Conservation (phyloP, 1,284 basidiomycete genomes). For the Chondrostereum purpureum region DNA sequence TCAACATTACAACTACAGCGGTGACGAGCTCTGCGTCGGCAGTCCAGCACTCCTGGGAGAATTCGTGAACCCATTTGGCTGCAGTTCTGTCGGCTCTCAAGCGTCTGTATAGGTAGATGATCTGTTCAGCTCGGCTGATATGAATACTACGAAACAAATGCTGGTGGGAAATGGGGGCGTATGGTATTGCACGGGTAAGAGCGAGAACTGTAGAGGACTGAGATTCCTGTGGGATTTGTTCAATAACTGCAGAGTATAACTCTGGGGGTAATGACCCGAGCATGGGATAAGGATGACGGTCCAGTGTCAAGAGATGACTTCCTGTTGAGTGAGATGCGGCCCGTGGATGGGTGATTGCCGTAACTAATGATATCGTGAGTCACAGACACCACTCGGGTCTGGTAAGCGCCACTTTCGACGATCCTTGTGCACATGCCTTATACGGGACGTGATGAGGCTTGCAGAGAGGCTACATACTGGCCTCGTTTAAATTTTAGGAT, state of each 20-base stretch:
- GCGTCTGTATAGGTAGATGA: constrained; percentile 39
- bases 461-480: no score
- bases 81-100: constrained; percentile 28
- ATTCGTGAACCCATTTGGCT: constrained; percentile 33
- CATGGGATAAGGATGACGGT: no score
- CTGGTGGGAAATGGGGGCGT: constrained; percentile 41
- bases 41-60: constrained; percentile 50
- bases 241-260: constrained; percentile 49
- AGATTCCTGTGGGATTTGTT: constrained; percentile 31
- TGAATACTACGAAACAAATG: constrained; percentile 45
- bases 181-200: constrained; percentile 49
- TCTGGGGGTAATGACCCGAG: constrained; percentile 43
- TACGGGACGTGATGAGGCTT: no score
- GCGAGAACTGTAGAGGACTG: constrained; percentile 40
- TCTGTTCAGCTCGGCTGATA: constrained; percentile 37
- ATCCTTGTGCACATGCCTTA: no score
- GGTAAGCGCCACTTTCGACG: no score
- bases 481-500: no score
- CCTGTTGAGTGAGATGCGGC: no score
- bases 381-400: no score
- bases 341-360: no score
- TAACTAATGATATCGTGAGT: no score
- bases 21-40: constrained; percentile 59
- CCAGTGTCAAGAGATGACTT: no score
- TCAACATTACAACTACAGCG: constrained; percentile 47